Percentiles rank a stretch among this genome's conserved stretches.
These are phyloP conservation scores for Pyrenophora seminiperda DNA, from an alignment of 2,329 filamentous ascomycete species.

Conservation along the genomic window DNA sequence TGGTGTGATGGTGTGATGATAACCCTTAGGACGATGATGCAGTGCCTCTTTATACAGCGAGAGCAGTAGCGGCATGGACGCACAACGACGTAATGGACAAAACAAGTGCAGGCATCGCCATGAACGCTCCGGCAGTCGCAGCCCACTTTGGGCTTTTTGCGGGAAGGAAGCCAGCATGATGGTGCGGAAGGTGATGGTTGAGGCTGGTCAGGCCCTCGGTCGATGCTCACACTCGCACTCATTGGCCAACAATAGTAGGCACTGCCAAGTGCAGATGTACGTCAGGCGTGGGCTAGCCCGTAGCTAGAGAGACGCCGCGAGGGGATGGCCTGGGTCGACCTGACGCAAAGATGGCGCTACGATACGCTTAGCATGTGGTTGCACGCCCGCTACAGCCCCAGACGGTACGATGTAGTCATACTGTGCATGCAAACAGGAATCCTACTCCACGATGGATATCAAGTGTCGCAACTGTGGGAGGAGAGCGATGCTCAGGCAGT, in stretches of 20 bases:
- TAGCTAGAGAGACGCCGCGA: constrained; percentile 18
- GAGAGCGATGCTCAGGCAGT: neutral
- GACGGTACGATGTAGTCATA: constrained; percentile 12
- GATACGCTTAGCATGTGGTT: constrained; percentile 9
- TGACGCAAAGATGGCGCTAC: constrained; percentile 22
- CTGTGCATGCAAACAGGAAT: constrained; percentile 11
- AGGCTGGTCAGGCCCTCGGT: constrained; percentile 10
- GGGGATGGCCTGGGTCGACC: constrained; percentile 16
- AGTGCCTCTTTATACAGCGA: constrained; percentile 28
- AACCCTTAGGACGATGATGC: constrained; percentile 7
- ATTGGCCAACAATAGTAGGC: constrained; percentile 7
- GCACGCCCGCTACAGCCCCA: constrained; percentile 10
- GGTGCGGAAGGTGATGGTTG: constrained; percentile 6
- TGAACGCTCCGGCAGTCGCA: neutral
- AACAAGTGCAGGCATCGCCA: constrained; percentile 1
- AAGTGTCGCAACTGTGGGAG: neutral
- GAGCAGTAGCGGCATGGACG: constrained; percentile 7
- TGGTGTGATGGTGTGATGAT: constrained; percentile 23
- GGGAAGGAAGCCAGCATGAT: constrained; percentile 2
- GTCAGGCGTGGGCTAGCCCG: constrained; percentile 18
- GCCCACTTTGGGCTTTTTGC: constrained; percentile 1
- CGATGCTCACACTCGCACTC: constrained; percentile 5
- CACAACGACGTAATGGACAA: constrained; percentile 35
- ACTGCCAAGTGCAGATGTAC: constrained; percentile 16
- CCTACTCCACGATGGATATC: neutral